Evolutionary conservation across 2,329 filamentous ascomycete species (phyloP).

Genomic region (Colletotrichum higginsianum): DNA sequence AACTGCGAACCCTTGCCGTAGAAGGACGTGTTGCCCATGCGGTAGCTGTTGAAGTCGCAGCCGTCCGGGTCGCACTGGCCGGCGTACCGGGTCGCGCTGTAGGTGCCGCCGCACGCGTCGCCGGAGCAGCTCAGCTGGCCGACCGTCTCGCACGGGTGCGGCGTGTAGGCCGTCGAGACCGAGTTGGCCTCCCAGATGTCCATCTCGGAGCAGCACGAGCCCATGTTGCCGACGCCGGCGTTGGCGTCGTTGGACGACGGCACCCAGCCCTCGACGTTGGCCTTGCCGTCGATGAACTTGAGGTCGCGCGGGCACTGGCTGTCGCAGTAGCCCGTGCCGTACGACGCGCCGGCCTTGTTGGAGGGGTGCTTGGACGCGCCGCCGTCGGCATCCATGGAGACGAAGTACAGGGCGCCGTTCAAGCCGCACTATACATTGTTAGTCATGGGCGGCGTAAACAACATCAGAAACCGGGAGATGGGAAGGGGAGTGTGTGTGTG

Average conservation of each 20-base stretch:
- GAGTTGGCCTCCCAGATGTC: constrained; percentile 77
- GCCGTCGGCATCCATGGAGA: constrained; percentile 73
- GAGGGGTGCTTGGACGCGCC: constrained; percentile 63
- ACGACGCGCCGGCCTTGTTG: constrained; percentile 70
- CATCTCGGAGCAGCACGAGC: constrained; percentile 76
- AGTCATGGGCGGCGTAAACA: neutral
- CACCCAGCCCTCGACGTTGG: constrained; percentile 66
- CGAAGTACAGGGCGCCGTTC: constrained; percentile 80
- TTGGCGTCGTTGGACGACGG: constrained; percentile 68
- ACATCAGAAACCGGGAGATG: too few species aligned
- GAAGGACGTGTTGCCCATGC: constrained; percentile 74
- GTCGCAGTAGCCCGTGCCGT: constrained; percentile 71
- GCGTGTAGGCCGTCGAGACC: constrained; percentile 74
- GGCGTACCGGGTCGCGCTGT: constrained; percentile 67
- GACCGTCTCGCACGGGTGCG: constrained; percentile 72
- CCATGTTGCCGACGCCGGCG: constrained; percentile 65
- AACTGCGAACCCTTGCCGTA: constrained; percentile 68
- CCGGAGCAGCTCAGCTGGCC: constrained; percentile 67
- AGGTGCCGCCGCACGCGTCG: constrained; percentile 68
- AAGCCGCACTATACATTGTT: constrained; percentile 70
- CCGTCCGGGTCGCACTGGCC: constrained; percentile 78
- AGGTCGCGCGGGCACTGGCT: constrained; percentile 67
- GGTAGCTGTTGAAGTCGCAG: constrained; percentile 80
- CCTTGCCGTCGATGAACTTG: constrained; percentile 72
- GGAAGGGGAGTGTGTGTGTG: too few species aligned